Evolutionary conservation across 2,329 filamentous ascomycete species (phyloP).

Genomic region (Hymenoscyphus fructigenus): DNA sequence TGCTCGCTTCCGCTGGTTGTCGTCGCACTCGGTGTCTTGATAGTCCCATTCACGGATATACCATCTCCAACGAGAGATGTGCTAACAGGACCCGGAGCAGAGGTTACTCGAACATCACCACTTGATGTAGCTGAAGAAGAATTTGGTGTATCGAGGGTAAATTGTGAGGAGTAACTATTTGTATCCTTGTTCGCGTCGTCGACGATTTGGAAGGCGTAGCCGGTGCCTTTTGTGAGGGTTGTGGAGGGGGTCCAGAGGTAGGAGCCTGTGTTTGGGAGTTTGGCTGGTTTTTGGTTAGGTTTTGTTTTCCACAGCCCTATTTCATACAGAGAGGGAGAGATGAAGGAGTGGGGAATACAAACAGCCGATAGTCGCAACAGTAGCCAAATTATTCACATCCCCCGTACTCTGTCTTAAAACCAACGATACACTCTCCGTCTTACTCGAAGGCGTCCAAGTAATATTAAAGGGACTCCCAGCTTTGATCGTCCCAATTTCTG

Average conservation of each 20-base stretch:
- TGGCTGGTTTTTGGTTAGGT: constrained; percentile 15
- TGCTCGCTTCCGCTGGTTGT: not conserved
- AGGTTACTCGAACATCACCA: not conserved
- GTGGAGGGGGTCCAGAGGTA: constrained; percentile 29
- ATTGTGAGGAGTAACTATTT: constrained; percentile 32
- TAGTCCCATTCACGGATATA: no score
- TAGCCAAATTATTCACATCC: constrained; percentile 16
- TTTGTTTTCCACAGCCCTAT: not conserved
- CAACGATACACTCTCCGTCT: constrained; percentile 23
- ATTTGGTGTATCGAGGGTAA: constrained; percentile 28
- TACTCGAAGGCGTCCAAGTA: constrained; percentile 29
- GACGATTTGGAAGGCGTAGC: constrained; percentile 31
- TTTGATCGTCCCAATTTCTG: constrained; percentile 20
- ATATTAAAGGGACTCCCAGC: constrained; percentile 30
- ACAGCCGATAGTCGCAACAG: constrained; percentile 30
- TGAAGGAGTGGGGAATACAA: constrained; percentile 5
- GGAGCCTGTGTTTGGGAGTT: constrained; percentile 25
- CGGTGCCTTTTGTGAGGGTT: constrained; percentile 18
- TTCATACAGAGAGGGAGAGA: not conserved
- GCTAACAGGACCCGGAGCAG: not conserved
- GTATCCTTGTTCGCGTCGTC: constrained; percentile 26
- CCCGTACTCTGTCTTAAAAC: constrained; percentile 19
- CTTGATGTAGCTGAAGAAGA: constrained; percentile 11
- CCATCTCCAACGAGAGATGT: no score
- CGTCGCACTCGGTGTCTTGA: not conserved